Conservation (phyloP, 345 rosid genomes). For the Raphanus sativus region DNA sequence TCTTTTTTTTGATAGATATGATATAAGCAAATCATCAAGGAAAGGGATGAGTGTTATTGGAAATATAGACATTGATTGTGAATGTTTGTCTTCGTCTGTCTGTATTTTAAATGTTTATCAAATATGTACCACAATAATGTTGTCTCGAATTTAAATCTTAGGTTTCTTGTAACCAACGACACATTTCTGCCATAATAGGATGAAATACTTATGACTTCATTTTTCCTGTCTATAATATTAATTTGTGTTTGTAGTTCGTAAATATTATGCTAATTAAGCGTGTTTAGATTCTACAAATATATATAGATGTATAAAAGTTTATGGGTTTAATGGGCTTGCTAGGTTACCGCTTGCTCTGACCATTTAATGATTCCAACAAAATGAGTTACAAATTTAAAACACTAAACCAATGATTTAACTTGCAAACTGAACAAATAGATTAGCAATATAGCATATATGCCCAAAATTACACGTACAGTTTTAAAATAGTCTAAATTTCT, state of each 20-base stretch:
- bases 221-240: neutral
- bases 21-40: constrained; percentile 23
- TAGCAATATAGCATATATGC: too few species aligned
- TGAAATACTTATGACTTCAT: neutral
- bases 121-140: constrained; percentile 29
- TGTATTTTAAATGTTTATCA: constrained; percentile 31
- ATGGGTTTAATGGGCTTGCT: too few species aligned
- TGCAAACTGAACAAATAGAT: too few species aligned
- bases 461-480: too few species aligned
- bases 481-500: too few species aligned
- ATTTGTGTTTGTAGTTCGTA: constrained; percentile 3
- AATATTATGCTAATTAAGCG: constrained; percentile 4
- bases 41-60: constrained; percentile 33
- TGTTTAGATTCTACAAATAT: neutral
- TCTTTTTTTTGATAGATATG: constrained; percentile 14
- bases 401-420: too few species aligned
- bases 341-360: too few species aligned
- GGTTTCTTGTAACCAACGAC: constrained; percentile 41
- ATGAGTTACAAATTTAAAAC: too few species aligned
- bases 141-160: constrained; percentile 24
- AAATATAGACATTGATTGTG: constrained; percentile 39
- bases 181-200: constrained; percentile 9
- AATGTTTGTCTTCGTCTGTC: constrained; percentile 36
- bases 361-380: too few species aligned
- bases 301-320: neutral